Evolutionary conservation across 2,329 filamentous ascomycete genomes (phyloP).

Genomic region (Endocalyx cinctus): DNA sequence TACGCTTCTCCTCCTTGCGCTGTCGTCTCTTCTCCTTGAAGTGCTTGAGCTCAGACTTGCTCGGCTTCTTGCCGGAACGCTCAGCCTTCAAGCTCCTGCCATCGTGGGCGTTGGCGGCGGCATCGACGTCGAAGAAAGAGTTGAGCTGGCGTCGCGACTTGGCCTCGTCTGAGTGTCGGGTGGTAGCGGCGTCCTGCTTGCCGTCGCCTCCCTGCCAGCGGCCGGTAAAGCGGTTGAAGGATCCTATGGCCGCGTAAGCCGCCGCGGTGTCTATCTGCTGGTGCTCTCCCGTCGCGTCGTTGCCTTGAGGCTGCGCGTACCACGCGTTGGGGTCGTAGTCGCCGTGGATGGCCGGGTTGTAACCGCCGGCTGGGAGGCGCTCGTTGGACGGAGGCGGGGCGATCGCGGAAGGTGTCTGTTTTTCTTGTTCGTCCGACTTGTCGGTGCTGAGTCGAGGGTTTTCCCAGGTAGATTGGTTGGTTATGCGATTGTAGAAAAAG

Average conservation of each 20-base stretch:
- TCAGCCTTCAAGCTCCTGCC: slow-evolving; percentile 90
- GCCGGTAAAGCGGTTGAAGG: slow-evolving; percentile 91
- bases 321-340: slow-evolving; percentile 95
- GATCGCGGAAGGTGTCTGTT: slow-evolving; percentile 19
- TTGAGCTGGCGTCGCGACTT: slow-evolving; percentile 87
- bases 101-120: slow-evolving; percentile 84
- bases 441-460: slow-evolving; percentile 64
- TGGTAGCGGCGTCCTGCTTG: slow-evolving; percentile 68
- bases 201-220: slow-evolving; percentile 67
- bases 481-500: slow-evolving; percentile 84
- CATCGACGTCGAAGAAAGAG: slow-evolving; percentile 93
- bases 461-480: slow-evolving; percentile 72
- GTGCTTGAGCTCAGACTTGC: slow-evolving; percentile 79
- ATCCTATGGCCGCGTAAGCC: slow-evolving; percentile 62
- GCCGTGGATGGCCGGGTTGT: slow-evolving; percentile 94
- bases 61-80: slow-evolving; percentile 76
- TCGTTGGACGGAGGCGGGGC: slow-evolving; percentile 29
- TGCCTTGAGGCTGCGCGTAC: slow-evolving; percentile 65
- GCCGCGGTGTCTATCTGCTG: slow-evolving; percentile 25
- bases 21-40: slow-evolving; percentile 87
- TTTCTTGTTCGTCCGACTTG: no score
- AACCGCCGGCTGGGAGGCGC: slow-evolving; percentile 60
- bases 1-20: slow-evolving; percentile 89
- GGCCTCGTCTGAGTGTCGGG: slow-evolving; percentile 79
- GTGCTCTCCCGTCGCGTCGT: slow-evolving; percentile 29